Base-by-base conservation (phyloP, 2,329 filamentous ascomycete genomes). In the Aspergillus proliferans region DNA sequence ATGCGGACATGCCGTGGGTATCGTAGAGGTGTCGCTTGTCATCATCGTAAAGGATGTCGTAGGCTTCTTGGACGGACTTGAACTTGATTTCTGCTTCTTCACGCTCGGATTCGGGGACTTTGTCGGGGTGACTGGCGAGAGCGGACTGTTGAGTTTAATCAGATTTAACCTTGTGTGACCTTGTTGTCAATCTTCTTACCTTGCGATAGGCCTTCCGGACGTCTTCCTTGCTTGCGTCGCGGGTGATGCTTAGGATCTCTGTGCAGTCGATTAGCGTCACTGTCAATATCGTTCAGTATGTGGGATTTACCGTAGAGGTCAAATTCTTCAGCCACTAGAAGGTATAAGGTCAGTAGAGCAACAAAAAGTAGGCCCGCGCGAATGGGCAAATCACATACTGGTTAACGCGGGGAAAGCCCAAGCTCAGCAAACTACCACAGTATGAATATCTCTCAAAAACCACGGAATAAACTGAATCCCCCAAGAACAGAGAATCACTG, bases 141-240 rank as follows among this genome's bases (percentile, higher is more conserved):
- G 92, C 90, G 56, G 89, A 85, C 89, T 94, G 59, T 47, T 50
- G 30, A 30, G 10, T 12, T 15, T 40, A 28, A 48, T 57, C 21
- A 55, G 52, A n/a, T 38, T 7, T 38, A 1, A 3, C 9, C n/a
- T 38, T 38, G 6, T 38, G 7, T 15, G 38, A 6, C 22, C 12
- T 33, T 21, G 1, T 42, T 19, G 6, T 36, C 6, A 22, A 15
- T 2, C 19, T 40, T 48, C 73, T 60, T 60, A 91, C 91, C 81
- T 95, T 96, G 74, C 92, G 87, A 74, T 96, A 96, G 53, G 91
- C 91, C 73, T 95, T 95, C 71, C 93, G 94, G 72, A 97, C 87
- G 62, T 95, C 87, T 48, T 86, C 82, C 62, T 86, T 85, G 53
- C 78, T 84, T 46, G 91, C 87, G 53, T 75, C 75, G 67, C 79